Evolutionary conservation across 2,329 filamentous ascomycete genomes (phyloP).

Genomic region (Venturia aucupariae): DNA sequence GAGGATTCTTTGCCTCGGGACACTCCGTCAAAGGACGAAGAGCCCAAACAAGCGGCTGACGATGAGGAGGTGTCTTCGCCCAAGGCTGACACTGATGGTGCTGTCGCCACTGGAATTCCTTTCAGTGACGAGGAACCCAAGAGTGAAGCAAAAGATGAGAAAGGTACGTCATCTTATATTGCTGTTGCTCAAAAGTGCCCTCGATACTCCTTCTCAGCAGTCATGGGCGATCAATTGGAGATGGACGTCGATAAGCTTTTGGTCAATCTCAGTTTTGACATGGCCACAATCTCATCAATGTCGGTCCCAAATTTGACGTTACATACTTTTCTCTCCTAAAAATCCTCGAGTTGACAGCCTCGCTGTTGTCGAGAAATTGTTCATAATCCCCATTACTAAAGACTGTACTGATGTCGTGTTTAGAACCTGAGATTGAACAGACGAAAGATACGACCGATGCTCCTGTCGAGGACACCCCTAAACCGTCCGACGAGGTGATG

Average conservation of each 20-base stretch:
- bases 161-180: not conserved
- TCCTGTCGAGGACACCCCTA: not conserved
- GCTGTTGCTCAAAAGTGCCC: not conserved
- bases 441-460: not conserved
- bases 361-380: too few relatives aligned
- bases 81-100: not conserved
- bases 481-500: not conserved
- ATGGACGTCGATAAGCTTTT: not conserved
- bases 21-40: not conserved
- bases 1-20: not conserved
- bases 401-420: not conserved
- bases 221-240: not conserved
- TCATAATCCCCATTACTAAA: too few relatives aligned
- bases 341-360: too few relatives aligned
- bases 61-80: not conserved
- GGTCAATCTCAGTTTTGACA: not conserved
- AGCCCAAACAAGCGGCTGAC: not conserved
- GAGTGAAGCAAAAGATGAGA: not conserved
- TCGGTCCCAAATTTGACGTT: too few relatives aligned
- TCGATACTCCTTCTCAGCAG: not conserved
- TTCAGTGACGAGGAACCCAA: not conserved
- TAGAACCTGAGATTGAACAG: not conserved
- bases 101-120: not conserved
- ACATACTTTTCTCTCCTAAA: too few relatives aligned
- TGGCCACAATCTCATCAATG: not conserved